Conservation (phyloP, 345 rosid species). For the Xanthoceras sorbifolium region DNA sequence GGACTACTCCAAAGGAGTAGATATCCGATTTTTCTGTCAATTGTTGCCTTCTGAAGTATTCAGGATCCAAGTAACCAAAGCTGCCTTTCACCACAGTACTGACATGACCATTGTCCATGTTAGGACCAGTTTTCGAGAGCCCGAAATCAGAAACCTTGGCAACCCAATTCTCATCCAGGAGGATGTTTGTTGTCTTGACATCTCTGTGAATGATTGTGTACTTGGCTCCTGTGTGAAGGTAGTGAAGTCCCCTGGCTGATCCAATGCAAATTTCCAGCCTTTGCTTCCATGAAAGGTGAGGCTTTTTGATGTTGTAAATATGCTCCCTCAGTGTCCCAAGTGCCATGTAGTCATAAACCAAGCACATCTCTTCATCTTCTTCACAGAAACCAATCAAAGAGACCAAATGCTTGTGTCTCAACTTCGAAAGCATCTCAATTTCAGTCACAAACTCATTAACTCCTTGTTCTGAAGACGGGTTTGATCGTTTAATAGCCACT, state of each 20-base stretch:
- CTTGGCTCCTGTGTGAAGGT: conserved; percentile 88
- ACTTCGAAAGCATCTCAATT: conserved; percentile 78
- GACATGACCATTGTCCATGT: conserved; percentile 81
- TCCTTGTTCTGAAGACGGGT: conserved; percentile 82
- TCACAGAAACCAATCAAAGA: conserved; percentile 87
- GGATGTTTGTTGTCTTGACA: conserved; percentile 91
- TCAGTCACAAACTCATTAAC: conserved; percentile 79
- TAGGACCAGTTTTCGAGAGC: conserved; percentile 73
- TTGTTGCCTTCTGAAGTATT: conserved; percentile 77
- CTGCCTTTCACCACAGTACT: conserved; percentile 89
- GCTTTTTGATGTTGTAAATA: conserved; percentile 54
- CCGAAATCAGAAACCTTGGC: conserved; percentile 92
- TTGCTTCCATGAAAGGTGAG: conserved; percentile 66
- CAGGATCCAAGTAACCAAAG: conserved; percentile 89
- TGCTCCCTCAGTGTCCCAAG: conserved; percentile 80
- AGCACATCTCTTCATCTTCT: conserved; percentile 78
- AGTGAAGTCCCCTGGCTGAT: conserved; percentile 83
- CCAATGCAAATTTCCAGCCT: conserved; percentile 78
- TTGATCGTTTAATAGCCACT: conserved; percentile 77
- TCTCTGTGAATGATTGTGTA: conserved; percentile 92
- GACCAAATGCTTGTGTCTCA: conserved; percentile 89
- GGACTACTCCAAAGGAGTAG: conserved; percentile 89
- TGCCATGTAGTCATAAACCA: conserved; percentile 87
- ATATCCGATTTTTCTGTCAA: conserved; percentile 88
- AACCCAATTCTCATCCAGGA: conserved; percentile 76